Conservation (phyloP, 2,329 filamentous ascomycete genomes). For the Aulographum hederae region DNA sequence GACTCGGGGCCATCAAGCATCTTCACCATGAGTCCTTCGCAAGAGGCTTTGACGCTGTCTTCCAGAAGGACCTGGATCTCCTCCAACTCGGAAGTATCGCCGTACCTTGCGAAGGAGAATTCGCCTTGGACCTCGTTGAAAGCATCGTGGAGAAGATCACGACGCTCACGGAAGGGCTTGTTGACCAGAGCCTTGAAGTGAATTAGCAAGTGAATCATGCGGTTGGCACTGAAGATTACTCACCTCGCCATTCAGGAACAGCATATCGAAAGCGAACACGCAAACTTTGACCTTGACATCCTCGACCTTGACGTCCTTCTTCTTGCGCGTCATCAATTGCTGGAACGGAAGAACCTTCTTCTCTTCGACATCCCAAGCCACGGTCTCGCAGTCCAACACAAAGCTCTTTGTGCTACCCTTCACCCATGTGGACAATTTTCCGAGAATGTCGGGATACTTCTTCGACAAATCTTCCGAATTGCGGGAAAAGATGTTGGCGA, state of each 20-base stretch:
- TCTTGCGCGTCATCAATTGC: slow-evolving; percentile 93
- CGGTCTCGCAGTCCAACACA: slow-evolving; percentile 95
- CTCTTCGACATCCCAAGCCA: slow-evolving; percentile 85
- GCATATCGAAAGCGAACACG: slow-evolving; percentile 87
- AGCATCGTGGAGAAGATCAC: slow-evolving; percentile 52
- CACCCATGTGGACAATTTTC: slow-evolving; percentile 75
- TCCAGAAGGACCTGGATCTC: slow-evolving; percentile 87
- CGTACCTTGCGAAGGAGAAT: slow-evolving; percentile 74
- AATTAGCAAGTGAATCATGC: slow-evolving; percentile 8
- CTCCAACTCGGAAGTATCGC: slow-evolving; percentile 75
- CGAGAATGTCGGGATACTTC: slow-evolving; percentile 92
- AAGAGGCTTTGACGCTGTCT: slow-evolving; percentile 87
- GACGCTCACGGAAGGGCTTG: slow-evolving; percentile 67
- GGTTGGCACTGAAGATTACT: slow-evolving; percentile 19
- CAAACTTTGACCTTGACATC: slow-evolving; percentile 95
- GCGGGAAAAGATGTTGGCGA: slow-evolving; percentile 87
- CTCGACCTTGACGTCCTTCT: slow-evolving; percentile 89
- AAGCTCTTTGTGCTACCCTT: slow-evolving; percentile 83
- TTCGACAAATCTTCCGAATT: slow-evolving; percentile 95
- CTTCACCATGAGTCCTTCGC: slow-evolving; percentile 97
- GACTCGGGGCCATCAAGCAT: slow-evolving; percentile 91
- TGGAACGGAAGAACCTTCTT: slow-evolving; percentile 97
- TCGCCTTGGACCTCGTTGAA: slow-evolving; percentile 74
- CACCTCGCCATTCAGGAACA: slow-evolving; percentile 86
- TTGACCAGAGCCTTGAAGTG: slow-evolving; percentile 53